These are phyloP conservation scores for Penicillium olsonii DNA, from an alignment of 2,329 filamentous ascomycete species.

Conservation along the genomic window DNA sequence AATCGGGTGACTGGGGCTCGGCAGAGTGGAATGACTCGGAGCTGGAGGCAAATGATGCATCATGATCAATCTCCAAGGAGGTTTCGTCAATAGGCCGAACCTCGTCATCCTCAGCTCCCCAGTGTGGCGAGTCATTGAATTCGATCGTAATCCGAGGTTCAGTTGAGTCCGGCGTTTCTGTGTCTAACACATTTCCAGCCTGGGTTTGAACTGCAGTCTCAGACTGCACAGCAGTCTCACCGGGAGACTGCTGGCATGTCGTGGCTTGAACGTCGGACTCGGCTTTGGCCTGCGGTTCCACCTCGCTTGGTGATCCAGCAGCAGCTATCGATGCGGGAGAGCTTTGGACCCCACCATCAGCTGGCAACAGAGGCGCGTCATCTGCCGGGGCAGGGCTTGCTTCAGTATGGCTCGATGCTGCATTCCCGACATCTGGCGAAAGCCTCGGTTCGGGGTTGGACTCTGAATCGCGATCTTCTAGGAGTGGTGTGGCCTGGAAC, in stretches of 20 bases:
- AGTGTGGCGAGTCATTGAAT: background rate
- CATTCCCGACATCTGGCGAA: background rate
- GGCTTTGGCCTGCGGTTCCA: background rate
- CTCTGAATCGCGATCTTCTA: background rate
- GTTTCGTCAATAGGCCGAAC: background rate
- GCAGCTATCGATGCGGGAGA: background rate
- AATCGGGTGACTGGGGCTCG: conserved; percentile 24
- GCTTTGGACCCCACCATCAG: background rate
- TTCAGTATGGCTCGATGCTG: background rate
- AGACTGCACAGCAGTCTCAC: background rate
- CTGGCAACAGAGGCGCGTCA: background rate
- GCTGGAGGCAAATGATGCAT: conserved; percentile 37
- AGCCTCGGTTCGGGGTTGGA: background rate
- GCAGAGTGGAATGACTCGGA: conserved; percentile 48
- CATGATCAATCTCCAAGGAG: conserved; percentile 25
- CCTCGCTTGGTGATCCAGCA: background rate
- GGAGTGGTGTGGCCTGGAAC: conserved; percentile 34
- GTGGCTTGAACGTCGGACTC: background rate
- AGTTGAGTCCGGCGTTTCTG: background rate
- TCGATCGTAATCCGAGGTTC: background rate
- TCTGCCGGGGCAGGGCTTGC: background rate
- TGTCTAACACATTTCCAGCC: background rate
- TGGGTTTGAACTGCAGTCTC: background rate
- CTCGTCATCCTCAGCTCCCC: background rate
- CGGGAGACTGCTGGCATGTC: background rate